Base-by-base conservation (phyloP, 805 yeast genomes). In the Nakazawaea ernobii region DNA sequence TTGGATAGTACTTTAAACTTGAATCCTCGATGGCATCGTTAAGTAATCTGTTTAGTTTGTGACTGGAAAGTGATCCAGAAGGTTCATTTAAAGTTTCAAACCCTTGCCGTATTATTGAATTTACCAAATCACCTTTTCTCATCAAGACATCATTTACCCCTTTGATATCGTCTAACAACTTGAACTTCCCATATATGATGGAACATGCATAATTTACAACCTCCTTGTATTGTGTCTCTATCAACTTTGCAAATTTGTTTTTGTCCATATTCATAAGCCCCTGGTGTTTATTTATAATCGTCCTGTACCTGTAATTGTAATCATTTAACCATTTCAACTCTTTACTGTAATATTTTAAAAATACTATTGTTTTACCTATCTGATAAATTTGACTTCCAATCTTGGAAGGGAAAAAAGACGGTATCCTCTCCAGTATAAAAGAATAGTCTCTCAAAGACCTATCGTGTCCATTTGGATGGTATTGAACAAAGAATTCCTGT, bases 71-170 rank as follows among this genome's bases (percentile, higher is more conserved):
- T 10, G 76, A 64, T n/a, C 66, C 67, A 0, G 95, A 80, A 0
- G 92, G 83, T 53, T 77, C 77, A 50, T 70, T 72, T 45, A 91
- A 71, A 6, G 79, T 52, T 0, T 66, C 65, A 1, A 67, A 59
- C 0, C 91, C 86, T 39, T 79, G 77, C 14, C 66, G 56, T 17
- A 88, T 71, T 8, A 92, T 62, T 1, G 78, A 55, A 43, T 86
- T 82, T n/a, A 86, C 79, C 51, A 92, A 85, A 60, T 92, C 96
- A n/a, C 92, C 88, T 48, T 77, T 79, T 6, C 82, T 79, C 71
- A 87, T 80, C 37, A 94, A 62, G 55, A 90, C 79, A 50, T 77
- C 77, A 51, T 84, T 84, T 48, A 87, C 67, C 39, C 81, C 82
- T 5, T 61, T 59, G n/a, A 92, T 59, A 53, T 86, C 88, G 9